Base-by-base conservation (phyloP, 371 early-diverging fungal genomes). In the Circinella umbellata region DNA sequence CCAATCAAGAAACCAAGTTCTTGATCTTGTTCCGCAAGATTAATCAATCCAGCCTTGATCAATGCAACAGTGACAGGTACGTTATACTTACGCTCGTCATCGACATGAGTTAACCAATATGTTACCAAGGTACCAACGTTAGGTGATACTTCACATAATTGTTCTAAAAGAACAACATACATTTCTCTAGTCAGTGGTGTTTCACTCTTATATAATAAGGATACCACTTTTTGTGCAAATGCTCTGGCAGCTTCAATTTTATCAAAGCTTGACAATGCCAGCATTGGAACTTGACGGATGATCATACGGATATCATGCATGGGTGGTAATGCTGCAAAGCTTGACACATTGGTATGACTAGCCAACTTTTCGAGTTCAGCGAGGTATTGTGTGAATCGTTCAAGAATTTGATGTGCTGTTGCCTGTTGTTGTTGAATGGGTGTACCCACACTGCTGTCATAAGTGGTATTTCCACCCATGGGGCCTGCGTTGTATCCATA, bases 21-120 rank as follows among this genome's bases (percentile, higher is more conserved):
- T 53, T 89, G 86, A 76, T 98, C 98, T 71, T 95, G 88, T 39
- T 96, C 98, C 14, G 83, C 80, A 6, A 92, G 63, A 59, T 85
- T 86, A 36, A 99, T 81, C 51, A 99, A 76, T 3, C 91, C 88
- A 4, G 91, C 90, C 70, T 89, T 89, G 69, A 98, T 88, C 64
- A 99, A 78, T 4, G 93, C 89, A 18, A 91, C 81, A 1, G 94
- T 92, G 1, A 93, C 94, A 11, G 91, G 88, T 3, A 96, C 94
- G 73, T 94, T 93, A 71, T 90, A 92, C 74, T 96, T 95, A 73
- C 96, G 93, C 72, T 96, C 97, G 71, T 98, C 98, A 55, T 96
- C 95, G 5, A 95, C 89, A 80, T 94, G 96, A 13, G 95, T 86
- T 18, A 99, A 79, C 98, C 98, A 98, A 27, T 89, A 87, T 1